Evolutionary conservation across 202 grass and related monocot genomes (phyloP).

Genomic region (Zoysia matrella): DNA sequence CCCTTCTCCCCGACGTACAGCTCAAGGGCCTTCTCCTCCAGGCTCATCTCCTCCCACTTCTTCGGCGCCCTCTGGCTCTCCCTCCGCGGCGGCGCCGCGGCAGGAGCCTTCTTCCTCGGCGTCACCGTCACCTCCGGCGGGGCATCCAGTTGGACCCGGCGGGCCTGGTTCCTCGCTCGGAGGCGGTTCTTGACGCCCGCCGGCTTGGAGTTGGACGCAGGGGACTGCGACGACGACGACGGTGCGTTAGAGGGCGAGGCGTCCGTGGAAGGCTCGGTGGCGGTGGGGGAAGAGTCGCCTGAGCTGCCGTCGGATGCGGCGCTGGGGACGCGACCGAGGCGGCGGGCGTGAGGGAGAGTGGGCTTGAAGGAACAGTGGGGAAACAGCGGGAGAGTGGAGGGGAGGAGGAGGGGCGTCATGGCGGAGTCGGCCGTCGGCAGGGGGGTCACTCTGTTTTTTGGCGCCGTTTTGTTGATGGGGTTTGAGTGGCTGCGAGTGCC

Average conservation of each 20-base stretch:
- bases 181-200: conserved; percentile 45
- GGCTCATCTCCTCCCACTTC: conserved; percentile 80
- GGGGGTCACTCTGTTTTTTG: neutral
- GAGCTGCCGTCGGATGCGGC: conserved; percentile 47
- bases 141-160: conserved; percentile 28
- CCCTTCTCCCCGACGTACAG: conserved; percentile 91
- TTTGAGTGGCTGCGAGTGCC: conserved; percentile 40
- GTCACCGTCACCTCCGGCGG: conserved; percentile 34
- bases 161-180: conserved; percentile 57
- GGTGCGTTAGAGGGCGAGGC: conserved; percentile 1
- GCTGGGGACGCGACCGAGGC: neutral
- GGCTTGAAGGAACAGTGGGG: conserved; percentile 46
- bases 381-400: conserved; percentile 32
- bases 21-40: conserved; percentile 74
- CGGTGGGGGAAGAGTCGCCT: conserved; percentile 36
- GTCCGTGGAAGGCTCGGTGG: conserved; percentile 30
- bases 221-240: neutral
- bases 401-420: conserved; percentile 51
- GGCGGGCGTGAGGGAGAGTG: conserved; percentile 12
- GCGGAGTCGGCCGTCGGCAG: neutral
- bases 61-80: conserved; percentile 45
- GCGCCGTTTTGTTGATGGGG: conserved; percentile 41
- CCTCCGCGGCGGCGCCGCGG: conserved; percentile 26
- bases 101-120: conserved; percentile 18
- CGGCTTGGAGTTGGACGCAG: neutral